Base-by-base conservation (phyloP, 75 land plant genomes). In the Larix kaempferi region DNA sequence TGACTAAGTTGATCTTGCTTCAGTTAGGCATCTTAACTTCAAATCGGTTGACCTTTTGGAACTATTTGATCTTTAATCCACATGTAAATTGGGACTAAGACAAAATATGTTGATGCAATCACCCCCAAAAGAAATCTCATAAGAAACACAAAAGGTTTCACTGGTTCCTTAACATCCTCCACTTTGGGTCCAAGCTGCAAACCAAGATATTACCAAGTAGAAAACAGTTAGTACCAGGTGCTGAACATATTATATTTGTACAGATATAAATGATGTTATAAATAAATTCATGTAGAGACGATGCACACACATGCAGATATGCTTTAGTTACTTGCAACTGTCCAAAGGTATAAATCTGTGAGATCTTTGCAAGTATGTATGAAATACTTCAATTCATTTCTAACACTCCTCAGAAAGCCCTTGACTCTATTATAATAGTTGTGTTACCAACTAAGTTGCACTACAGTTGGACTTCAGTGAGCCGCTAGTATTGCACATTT, bases 81-180 rank as follows among this genome's bases (percentile, higher is more conserved):
- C 99, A 97, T 97, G 82, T 97, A 97, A 59, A 97, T 90, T 2
- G 99, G 98, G 61, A 97, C 90, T 76, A 97, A 73, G 7, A 95
- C 95, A 77, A 78, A 97, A 77, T 97, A 97, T n/a, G 88, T 57
- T 37, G 89, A 88, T 23, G 95, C 95, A 65, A 95, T 55, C 52
- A 73, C 86, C 52, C 99, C 98, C 11, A 97, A 39, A 37, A 97
- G n/a, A 77, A 97, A 89, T 62, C 98, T 92, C 57, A 61, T 63
- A 8, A 89, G 80, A 78, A 97, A 92, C 2, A 87, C 80, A 37
- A 89, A 78, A 12, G 92, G 98, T 78, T 94, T 94, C 72, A 87
- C 86, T 11, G 98, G 98, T 17, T 85, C 77, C 71, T 80, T 69
- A 71, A 95, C 91, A 72, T 97, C 99, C 83, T 94, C 99, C 15